phyloP scores from a whole-genome alignment of 139 green algal genomes.

The Tetradesmus lagerheimii region DNA sequence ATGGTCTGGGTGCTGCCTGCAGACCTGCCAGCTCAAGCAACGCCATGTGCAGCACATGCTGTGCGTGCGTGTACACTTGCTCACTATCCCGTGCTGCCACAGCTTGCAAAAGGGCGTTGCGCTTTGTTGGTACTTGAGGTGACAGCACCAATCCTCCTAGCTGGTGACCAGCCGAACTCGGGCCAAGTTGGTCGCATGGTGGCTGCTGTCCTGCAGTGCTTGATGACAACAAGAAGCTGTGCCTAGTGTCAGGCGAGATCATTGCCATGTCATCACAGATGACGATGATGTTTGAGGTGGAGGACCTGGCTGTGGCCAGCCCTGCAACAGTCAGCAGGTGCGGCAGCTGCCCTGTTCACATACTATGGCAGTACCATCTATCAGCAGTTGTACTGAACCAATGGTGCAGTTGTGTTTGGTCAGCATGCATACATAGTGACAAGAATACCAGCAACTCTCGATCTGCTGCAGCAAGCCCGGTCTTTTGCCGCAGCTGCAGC shows the following conservation, averaged over 20 bases:
- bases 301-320: conserved; percentile 79
- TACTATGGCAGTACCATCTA: background rate
- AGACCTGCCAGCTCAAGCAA: background rate
- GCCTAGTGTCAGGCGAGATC: conserved; percentile 87
- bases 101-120: background rate
- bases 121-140: too few relatives aligned
- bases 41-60: background rate
- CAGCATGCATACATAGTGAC: too few relatives aligned
- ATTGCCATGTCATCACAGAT: conserved; percentile 83
- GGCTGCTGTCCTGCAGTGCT: conserved; percentile 60
- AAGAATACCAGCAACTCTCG: too few relatives aligned
- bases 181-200: background rate
- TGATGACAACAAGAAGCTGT: conserved; percentile 94
- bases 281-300: conserved; percentile 93
- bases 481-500: background rate
- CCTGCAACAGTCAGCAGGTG: conserved; percentile 77
- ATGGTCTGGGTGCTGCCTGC: background rate
- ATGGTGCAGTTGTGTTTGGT: conserved; percentile 8
- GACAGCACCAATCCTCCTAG: too few relatives aligned
- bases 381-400: too few relatives aligned
- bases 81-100: background rate
- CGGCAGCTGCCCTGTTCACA: background rate
- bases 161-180: too few relatives aligned
- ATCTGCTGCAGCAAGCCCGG: too few relatives aligned
- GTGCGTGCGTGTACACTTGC: background rate